Percentiles rank a stretch among this genome's conserved stretches.
phyloP scores from a whole-genome alignment of 2,329 filamentous ascomycete species.

The Colletotrichum tropicicola region DNA sequence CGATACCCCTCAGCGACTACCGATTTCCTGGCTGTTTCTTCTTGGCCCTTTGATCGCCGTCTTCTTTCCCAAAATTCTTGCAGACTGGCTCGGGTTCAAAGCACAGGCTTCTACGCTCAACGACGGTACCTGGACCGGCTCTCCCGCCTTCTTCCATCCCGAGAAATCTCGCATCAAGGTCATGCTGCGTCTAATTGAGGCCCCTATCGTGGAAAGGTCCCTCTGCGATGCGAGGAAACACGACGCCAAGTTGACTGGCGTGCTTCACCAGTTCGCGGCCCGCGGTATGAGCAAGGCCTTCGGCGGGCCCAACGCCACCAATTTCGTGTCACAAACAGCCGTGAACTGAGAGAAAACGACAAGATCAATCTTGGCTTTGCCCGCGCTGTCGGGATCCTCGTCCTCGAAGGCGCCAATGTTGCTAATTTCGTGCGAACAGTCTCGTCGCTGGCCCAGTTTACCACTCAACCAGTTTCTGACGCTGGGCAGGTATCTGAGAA shows the following conservation, averaged over 20 bases:
- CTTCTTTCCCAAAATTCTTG: slow-evolving; percentile 46
- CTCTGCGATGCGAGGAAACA: slow-evolving; percentile 41
- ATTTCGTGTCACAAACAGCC: slow-evolving; percentile 48
- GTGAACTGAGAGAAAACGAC: slow-evolving; percentile 55
- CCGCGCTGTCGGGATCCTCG: not conserved
- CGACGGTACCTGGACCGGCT: slow-evolving; percentile 44
- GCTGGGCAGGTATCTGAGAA: slow-evolving; percentile 50
- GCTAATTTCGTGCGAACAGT: slow-evolving; percentile 54
- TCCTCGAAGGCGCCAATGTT: slow-evolving; percentile 50
- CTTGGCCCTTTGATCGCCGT: slow-evolving; percentile 47
- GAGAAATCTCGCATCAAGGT: slow-evolving; percentile 39
- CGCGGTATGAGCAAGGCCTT: slow-evolving; percentile 45
- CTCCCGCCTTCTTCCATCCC: slow-evolving; percentile 37
- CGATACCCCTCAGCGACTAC: slow-evolving; percentile 46
- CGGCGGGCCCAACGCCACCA: slow-evolving; percentile 32
- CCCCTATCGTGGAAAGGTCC: slow-evolving; percentile 35
- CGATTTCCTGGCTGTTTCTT: slow-evolving; percentile 54
- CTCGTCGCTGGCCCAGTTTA: slow-evolving; percentile 47
- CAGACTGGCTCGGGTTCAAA: slow-evolving; percentile 41
- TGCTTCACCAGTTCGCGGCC: slow-evolving; percentile 49
- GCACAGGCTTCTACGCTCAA: slow-evolving; percentile 36
- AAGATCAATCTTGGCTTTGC: slow-evolving; percentile 37
- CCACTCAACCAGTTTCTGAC: slow-evolving; percentile 48
- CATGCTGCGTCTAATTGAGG: slow-evolving; percentile 40
- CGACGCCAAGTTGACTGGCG: slow-evolving; percentile 49